Evolutionary conservation across 305 asterid genomes (phyloP).

Genomic region (Fraxinus dipetala): DNA sequence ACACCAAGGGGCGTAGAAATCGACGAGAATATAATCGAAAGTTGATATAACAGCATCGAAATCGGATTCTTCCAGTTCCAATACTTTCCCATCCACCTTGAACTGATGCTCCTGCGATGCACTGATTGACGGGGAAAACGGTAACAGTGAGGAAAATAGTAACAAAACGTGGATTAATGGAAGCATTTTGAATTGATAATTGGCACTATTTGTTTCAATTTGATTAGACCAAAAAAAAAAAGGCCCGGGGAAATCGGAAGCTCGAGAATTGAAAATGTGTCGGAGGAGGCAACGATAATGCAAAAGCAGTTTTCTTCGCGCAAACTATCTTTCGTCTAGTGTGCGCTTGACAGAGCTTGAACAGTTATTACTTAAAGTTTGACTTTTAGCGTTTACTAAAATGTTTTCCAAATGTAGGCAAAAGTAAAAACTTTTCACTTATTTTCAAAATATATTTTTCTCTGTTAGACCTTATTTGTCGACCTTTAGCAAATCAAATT

Average conservation of each 20-base stretch:
- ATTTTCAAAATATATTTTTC: no score
- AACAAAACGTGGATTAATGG: neutral
- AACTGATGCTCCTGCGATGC: conserved; percentile 40
- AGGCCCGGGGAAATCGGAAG: neutral
- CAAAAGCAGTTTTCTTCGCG: neutral
- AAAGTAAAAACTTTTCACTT: no score
- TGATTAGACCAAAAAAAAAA: neutral
- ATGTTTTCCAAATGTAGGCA: no score
- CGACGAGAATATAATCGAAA: conserved; percentile 75
- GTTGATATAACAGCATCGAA: conserved; percentile 70
- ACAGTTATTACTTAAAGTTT: neutral
- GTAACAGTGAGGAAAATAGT: conserved; percentile 9
- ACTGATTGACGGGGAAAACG: conserved; percentile 25
- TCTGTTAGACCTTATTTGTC: no score
- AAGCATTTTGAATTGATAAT: neutral
- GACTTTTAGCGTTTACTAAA: no score
- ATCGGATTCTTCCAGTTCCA: conserved; percentile 71
- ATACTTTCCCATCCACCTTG: conserved; percentile 65
- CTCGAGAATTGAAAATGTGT: neutral
- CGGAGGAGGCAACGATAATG: neutral
- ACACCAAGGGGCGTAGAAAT: conserved; percentile 94
- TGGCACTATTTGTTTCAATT: neutral
- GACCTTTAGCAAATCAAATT: no score
- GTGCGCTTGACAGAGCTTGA: neutral
- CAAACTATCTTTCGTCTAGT: neutral